Evolutionary conservation across 2,329 filamentous ascomycete species (phyloP).

Genomic region (Albifimbria verrucaria): DNA sequence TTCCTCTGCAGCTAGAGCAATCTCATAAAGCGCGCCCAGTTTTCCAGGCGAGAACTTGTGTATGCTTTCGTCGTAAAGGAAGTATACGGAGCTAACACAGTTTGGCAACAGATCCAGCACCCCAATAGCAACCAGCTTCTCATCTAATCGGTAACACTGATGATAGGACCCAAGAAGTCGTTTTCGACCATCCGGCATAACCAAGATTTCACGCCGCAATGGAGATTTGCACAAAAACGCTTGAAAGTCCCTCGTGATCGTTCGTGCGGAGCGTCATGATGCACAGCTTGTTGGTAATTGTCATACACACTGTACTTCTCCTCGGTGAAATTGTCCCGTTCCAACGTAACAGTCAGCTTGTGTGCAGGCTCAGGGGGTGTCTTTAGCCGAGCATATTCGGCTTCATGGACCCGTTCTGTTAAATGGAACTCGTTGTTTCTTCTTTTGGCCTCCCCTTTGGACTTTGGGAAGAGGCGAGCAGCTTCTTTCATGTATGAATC

Average conservation of each 20-base stretch:
- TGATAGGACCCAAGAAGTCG: conserved; percentile 70
- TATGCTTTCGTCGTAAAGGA: conserved; percentile 75
- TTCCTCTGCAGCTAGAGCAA: conserved; percentile 63
- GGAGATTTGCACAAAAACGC: conserved; percentile 74
- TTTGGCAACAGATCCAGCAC: conserved; percentile 75
- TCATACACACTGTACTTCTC: conserved; percentile 73
- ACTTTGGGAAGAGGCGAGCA: conserved; percentile 61
- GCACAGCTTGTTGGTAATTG: conserved; percentile 73
- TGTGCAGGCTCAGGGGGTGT: conserved; percentile 64
- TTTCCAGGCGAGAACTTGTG: conserved; percentile 70
- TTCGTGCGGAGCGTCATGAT: conserved; percentile 60
- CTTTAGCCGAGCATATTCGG: conserved; percentile 54
- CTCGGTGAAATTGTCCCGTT: conserved; percentile 66
- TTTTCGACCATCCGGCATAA: conserved; percentile 45
- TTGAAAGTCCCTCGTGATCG: conserved; percentile 62
- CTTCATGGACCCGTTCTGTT: conserved; percentile 64
- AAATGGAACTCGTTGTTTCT: conserved; percentile 68
- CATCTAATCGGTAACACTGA: conserved; percentile 78
- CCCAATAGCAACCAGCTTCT: conserved; percentile 69
- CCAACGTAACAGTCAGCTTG: conserved; percentile 65
- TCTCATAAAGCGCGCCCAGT: conserved; percentile 70
- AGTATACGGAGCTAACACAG: conserved; percentile 78
- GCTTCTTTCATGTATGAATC: conserved; percentile 63
- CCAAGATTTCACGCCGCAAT: conserved; percentile 44
- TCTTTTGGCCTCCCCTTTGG: conserved; percentile 61